Conservation (phyloP, 345 rosid species). For the Punica granatum region DNA sequence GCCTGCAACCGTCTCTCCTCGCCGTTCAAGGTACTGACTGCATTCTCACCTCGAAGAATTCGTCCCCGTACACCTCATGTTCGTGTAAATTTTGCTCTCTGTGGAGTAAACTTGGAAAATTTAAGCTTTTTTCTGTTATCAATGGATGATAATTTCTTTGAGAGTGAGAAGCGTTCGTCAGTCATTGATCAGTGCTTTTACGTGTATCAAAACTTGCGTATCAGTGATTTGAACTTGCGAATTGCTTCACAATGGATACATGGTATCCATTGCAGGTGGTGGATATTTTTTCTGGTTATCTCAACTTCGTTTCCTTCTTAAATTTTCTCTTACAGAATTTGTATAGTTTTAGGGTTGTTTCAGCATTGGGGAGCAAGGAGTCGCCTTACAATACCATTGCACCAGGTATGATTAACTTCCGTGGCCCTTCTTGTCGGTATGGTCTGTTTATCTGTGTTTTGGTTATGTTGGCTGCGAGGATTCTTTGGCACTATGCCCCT, state of each 20-base stretch:
- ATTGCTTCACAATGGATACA: background rate
- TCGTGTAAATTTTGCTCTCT: background rate
- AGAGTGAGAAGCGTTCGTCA: background rate
- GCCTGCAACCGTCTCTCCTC: background rate
- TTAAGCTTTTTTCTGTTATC: background rate
- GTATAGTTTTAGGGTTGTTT: constrained; percentile 8
- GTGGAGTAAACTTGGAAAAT: background rate
- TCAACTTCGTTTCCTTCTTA: background rate
- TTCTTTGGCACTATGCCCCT: background rate
- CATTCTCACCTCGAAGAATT: background rate
- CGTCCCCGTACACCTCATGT: background rate
- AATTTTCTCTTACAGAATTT: background rate
- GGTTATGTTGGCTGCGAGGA: background rate
- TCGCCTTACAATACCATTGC: background rate
- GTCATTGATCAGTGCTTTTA: background rate
- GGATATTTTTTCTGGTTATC: background rate
- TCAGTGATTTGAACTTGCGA: background rate
- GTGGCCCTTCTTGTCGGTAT: background rate
- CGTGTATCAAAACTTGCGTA: background rate
- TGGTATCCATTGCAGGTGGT: background rate
- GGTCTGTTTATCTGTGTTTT: background rate
- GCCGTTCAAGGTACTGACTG: constrained; percentile 3
- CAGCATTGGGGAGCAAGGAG: constrained; percentile 2
- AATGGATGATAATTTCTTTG: background rate
- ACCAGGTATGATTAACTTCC: constrained; percentile 3